Evolutionary conservation across 78 protist genomes (phyloP).

Genomic region (Cavenderia fasciculata): DNA sequence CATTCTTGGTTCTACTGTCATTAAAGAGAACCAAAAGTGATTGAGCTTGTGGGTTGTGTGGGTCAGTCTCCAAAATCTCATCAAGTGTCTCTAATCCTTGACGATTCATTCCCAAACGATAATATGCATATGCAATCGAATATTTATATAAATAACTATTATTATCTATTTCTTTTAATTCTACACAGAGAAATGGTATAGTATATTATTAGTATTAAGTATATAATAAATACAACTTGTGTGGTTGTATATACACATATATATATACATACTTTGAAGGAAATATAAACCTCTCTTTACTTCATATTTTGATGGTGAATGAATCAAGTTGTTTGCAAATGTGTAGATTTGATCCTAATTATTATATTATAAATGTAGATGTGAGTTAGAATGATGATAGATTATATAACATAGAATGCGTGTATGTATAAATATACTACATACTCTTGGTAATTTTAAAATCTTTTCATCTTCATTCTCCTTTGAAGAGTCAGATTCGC

Average conservation of each 20-base stretch:
- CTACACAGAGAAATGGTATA: neutral
- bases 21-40: slow-evolving; percentile 41
- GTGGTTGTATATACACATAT: too few species aligned
- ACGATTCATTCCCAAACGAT: slow-evolving; percentile 38
- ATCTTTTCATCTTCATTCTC: slow-evolving; percentile 67
- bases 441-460: slow-evolving; percentile 52
- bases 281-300: slow-evolving; percentile 62
- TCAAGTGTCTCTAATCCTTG: slow-evolving; percentile 44
- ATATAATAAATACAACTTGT: too few species aligned
- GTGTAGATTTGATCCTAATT: slow-evolving; percentile 36
- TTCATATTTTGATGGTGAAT: slow-evolving; percentile 11
- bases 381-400: too few species aligned
- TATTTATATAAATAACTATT: slow-evolving; percentile 45
- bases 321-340: slow-evolving; percentile 37
- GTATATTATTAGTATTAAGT: too few species aligned
- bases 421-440: too few species aligned
- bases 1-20: slow-evolving; percentile 42
- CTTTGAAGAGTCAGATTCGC: neutral
- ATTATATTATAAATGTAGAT: too few species aligned
- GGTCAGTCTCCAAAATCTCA: slow-evolving; percentile 49
- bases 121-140: slow-evolving; percentile 47
- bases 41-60: slow-evolving; percentile 72
- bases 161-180: slow-evolving; percentile 18
- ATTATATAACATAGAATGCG: too few species aligned
- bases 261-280: slow-evolving; percentile 10